Evolutionary conservation across 192 early-diverging fungal species (phyloP).

Genomic region (Entophlyctis helioformis): DNA sequence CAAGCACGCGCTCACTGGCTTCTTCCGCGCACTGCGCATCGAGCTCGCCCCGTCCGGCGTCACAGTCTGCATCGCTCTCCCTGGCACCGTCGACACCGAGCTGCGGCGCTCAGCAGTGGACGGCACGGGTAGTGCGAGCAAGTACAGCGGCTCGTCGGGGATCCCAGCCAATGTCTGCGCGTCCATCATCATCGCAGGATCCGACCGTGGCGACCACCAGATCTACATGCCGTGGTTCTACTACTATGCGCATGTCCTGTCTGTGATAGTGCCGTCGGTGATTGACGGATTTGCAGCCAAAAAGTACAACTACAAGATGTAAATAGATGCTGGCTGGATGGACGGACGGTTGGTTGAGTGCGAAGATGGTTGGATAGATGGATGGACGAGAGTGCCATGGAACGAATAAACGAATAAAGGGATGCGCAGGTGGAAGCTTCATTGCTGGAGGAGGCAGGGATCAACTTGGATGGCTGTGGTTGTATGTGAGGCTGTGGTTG

Average conservation of each 20-base stretch:
- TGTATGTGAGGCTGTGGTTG: no score
- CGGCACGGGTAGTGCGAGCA: slow-evolving; percentile 41
- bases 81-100: slow-evolving; percentile 66
- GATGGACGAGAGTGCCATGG: no score
- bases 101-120: slow-evolving; percentile 58
- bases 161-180: slow-evolving; percentile 49
- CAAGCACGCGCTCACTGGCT: slow-evolving; percentile 74
- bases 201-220: slow-evolving; percentile 34
- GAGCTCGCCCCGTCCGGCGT: slow-evolving; percentile 52
- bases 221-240: slow-evolving; percentile 58
- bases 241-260: slow-evolving; percentile 26
- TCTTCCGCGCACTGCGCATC: slow-evolving; percentile 69
- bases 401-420: no score
- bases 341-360: no score
- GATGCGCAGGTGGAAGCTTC: no score
- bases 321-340: no score
- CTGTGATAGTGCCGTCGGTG: slow-evolving; percentile 40
- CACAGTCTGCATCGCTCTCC: slow-evolving; percentile 53
- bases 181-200: slow-evolving; percentile 45
- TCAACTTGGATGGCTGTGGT: no score
- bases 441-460: no score
- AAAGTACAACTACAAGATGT: slow-evolving; percentile 70
- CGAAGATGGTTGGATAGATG: no score
- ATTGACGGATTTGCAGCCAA: slow-evolving; percentile 55
- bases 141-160: slow-evolving; percentile 5